Evolutionary conservation across 1,139 yeast genomes (phyloP).

Genomic region (Pichia sp.): DNA sequence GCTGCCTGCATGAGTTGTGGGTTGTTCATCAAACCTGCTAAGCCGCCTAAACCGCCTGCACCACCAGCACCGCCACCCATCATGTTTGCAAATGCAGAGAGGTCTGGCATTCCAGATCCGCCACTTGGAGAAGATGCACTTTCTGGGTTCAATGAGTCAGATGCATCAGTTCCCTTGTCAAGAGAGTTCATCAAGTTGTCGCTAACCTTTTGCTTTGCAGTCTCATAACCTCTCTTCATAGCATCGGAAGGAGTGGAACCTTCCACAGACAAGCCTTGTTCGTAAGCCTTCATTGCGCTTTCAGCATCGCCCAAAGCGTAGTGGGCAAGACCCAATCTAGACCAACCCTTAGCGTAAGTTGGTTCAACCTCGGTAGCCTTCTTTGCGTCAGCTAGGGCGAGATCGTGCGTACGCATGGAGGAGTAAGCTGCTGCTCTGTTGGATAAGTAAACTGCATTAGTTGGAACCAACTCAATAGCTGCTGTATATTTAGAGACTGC

Average conservation of each 20-base stretch:
- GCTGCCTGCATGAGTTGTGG: constrained; percentile 94
- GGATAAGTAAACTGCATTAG: constrained; percentile 79
- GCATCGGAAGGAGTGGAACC: constrained; percentile 82
- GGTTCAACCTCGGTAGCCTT: constrained; percentile 75
- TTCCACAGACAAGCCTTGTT: constrained; percentile 78
- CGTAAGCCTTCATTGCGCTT: constrained; percentile 86
- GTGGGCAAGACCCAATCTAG: constrained; percentile 89
- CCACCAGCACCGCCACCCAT: constrained; percentile 53
- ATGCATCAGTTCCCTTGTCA: constrained; percentile 16
- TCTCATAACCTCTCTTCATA: constrained; percentile 89
- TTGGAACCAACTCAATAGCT: constrained; percentile 67
- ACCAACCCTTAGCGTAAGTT: constrained; percentile 82
- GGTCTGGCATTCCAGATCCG: constrained; percentile 44
- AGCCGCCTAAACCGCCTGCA: constrained; percentile 55
- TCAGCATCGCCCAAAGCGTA: constrained; percentile 86
- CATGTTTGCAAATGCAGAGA: constrained; percentile 59
- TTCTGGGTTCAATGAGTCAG: constrained; percentile 25
- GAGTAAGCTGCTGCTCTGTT: constrained; percentile 98
- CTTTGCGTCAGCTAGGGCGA: constrained; percentile 80
- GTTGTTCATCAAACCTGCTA: constrained; percentile 68
- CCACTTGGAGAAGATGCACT: constrained; percentile 25
- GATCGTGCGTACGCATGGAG: constrained; percentile 62
- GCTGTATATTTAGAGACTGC: constrained; percentile 76
- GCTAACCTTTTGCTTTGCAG: constrained; percentile 81
- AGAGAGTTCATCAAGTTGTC: constrained; percentile 53